A percentile compares a stretch with the other conserved stretches of the same genome.
phyloP scores from a whole-genome alignment of 495 filamentous ascomycete species.

The Recurvomyces mirabilis region DNA sequence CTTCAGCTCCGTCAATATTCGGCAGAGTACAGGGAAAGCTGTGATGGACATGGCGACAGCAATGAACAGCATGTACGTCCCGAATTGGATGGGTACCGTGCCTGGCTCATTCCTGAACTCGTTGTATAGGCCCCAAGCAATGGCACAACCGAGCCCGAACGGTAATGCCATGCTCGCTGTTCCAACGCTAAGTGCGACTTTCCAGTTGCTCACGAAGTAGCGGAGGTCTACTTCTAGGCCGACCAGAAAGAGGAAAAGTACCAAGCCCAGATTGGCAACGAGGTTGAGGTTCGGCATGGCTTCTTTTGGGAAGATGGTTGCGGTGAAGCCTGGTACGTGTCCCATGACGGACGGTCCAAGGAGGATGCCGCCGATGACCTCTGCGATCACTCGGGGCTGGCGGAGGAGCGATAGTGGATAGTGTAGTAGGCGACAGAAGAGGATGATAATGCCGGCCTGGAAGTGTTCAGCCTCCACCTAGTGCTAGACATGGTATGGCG shows the following conservation, averaged over 20 bases:
- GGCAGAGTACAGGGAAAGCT: constrained; percentile 89
- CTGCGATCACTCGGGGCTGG: constrained; percentile 89
- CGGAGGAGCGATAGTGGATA: constrained; percentile 74
- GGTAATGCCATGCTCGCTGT: constrained; percentile 78
- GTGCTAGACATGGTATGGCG: background rate
- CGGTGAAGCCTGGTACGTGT: constrained; percentile 67
- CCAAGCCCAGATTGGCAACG: constrained; percentile 79
- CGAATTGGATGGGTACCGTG: constrained; percentile 57
- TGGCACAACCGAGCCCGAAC: constrained; percentile 56
- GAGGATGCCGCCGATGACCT: constrained; percentile 87
- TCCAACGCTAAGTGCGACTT: constrained; percentile 68
- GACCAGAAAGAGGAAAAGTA: constrained; percentile 87
- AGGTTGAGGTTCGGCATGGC: constrained; percentile 67
- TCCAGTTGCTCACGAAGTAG: constrained; percentile 80
- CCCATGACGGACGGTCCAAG: constrained; percentile 82
- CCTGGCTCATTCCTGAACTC: constrained; percentile 57
- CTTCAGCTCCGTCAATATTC: constrained; percentile 88
- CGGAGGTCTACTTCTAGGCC: constrained; percentile 86
- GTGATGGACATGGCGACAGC: constrained; percentile 94
- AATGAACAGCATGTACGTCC: constrained; percentile 82
- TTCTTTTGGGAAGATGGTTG: constrained; percentile 61
- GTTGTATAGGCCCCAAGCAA: constrained; percentile 79
- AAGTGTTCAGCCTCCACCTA: background rate
- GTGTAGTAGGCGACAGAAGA: constrained; percentile 75
- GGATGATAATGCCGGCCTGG: constrained; percentile 78